Evolutionary conservation across 2,329 filamentous ascomycete genomes (phyloP).

Genomic region (Pyrenophora tritici-repentis): DNA sequence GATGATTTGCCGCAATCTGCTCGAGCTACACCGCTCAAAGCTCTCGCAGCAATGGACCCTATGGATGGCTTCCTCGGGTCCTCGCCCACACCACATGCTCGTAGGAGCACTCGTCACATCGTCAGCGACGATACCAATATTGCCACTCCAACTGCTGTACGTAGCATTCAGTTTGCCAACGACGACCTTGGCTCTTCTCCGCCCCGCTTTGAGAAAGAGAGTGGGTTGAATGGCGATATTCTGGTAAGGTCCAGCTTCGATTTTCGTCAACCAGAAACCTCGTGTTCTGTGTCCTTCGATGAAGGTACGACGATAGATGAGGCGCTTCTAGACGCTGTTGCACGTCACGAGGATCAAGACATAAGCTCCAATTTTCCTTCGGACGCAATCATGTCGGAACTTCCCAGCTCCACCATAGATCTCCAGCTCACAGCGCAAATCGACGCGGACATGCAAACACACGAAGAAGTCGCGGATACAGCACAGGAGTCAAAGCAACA

Average conservation of each 20-base stretch:
- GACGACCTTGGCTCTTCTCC: conserved; percentile 46
- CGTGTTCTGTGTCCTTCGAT: conserved; percentile 33
- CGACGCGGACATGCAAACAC: conserved; percentile 40
- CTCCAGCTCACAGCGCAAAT: conserved; percentile 44
- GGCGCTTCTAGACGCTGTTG: conserved; percentile 23
- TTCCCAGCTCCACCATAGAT: conserved; percentile 41
- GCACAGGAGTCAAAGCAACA: conserved; percentile 26
- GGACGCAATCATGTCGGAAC: conserved; percentile 27
- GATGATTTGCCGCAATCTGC: conserved; percentile 32
- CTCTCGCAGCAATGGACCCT: conserved; percentile 35
- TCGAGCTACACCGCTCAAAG: conserved; percentile 34
- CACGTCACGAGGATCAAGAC: conserved; percentile 9
- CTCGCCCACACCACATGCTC: conserved; percentile 44
- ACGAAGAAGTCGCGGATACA: conserved; percentile 8
- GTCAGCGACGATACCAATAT: conserved; percentile 34
- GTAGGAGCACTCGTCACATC: conserved; percentile 32
- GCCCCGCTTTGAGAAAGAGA: conserved; percentile 32
- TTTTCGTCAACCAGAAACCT: conserved; percentile 20
- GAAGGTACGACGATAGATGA: conserved; percentile 44
- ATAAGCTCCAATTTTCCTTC: conserved; percentile 1
- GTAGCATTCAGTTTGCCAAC: conserved; percentile 25
- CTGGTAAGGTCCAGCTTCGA: conserved; percentile 29
- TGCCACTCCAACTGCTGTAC: conserved; percentile 36
- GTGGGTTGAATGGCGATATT: conserved; percentile 4
- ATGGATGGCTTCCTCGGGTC: conserved; percentile 45